Percentiles rank a stretch among this genome's conserved stretches.
These are phyloP conservation scores for Beauveria asiatica DNA, from an alignment of 2,329 filamentous ascomycete genomes.

Conservation along the genomic window DNA sequence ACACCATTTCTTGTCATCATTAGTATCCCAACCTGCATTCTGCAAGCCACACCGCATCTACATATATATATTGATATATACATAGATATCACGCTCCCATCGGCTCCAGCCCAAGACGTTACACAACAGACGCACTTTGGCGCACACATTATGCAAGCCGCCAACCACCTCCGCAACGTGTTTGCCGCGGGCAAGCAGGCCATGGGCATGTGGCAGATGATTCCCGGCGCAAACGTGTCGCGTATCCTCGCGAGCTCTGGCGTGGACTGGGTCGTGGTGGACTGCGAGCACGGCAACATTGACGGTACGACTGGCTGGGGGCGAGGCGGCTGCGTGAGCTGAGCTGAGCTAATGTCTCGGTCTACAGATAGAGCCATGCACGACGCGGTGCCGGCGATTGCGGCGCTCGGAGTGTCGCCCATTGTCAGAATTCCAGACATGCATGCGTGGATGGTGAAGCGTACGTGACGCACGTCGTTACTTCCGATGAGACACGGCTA, in stretches of 20 bases:
- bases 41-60: background rate
- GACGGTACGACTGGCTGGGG: conserved; percentile 25
- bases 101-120: background rate
- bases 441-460: conserved; percentile 48
- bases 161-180: conserved; percentile 41
- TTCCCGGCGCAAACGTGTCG: conserved; percentile 52
- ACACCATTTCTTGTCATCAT: background rate
- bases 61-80: background rate
- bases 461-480: conserved; percentile 20
- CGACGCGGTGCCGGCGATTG: conserved; percentile 44
- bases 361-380: conserved; percentile 40
- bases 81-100: too few species aligned
- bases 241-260: conserved; percentile 51
- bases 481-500: too few species aligned
- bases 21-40: background rate
- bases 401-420: conserved; percentile 44
- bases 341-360: background rate
- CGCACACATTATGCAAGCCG: conserved; percentile 28
- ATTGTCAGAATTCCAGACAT: conserved; percentile 47
- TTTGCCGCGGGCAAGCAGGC: conserved; percentile 40
- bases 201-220: conserved; percentile 55
- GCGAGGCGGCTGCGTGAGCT: background rate
- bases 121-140: background rate
- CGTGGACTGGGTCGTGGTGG: conserved; percentile 58
- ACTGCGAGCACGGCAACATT: conserved; percentile 45